Conservation (phyloP, 2,329 filamentous ascomycete species). For the Pseudogymnoascus sp. region DNA sequence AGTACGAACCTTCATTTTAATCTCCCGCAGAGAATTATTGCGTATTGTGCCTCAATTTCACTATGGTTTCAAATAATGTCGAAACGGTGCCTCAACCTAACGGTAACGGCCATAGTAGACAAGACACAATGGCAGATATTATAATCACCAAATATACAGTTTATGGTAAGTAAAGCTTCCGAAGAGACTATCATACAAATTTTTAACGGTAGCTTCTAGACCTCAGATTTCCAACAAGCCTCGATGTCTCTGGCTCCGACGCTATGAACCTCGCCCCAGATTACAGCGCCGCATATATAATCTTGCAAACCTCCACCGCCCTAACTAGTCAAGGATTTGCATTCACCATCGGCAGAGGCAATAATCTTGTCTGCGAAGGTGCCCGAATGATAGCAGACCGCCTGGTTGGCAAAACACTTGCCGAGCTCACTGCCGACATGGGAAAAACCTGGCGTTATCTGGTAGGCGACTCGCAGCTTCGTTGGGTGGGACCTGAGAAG, state of each 20-base stretch:
- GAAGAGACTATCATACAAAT: not conserved
- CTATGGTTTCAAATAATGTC: not conserved
- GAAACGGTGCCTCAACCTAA: not conserved
- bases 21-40: not conserved
- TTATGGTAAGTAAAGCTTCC: not conserved
- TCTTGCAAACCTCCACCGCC: slow-evolving; percentile 66
- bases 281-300: slow-evolving; percentile 83
- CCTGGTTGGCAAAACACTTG: slow-evolving; percentile 66
- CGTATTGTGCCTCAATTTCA: not conserved
- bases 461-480: slow-evolving; percentile 82
- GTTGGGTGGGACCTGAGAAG: slow-evolving; percentile 92
- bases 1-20: not conserved
- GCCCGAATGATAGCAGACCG: slow-evolving; percentile 72
- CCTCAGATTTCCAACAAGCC: slow-evolving; percentile 20
- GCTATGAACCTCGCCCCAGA: slow-evolving; percentile 37
- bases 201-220: slow-evolving; percentile 10
- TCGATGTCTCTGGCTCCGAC: slow-evolving; percentile 19
- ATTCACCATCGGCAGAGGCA: slow-evolving; percentile 82
- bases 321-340: slow-evolving; percentile 61
- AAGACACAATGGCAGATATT: not conserved
- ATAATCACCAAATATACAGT: not conserved
- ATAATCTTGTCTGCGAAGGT: slow-evolving; percentile 83
- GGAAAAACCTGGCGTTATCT: slow-evolving; percentile 84
- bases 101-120: not conserved
- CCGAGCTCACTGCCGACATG: slow-evolving; percentile 72